A percentile compares a stretch with the other conserved stretches of the same genome.
Evolutionary conservation across 2,329 filamentous ascomycete genomes (phyloP).

Genomic region (Chaetomium sp.): DNA sequence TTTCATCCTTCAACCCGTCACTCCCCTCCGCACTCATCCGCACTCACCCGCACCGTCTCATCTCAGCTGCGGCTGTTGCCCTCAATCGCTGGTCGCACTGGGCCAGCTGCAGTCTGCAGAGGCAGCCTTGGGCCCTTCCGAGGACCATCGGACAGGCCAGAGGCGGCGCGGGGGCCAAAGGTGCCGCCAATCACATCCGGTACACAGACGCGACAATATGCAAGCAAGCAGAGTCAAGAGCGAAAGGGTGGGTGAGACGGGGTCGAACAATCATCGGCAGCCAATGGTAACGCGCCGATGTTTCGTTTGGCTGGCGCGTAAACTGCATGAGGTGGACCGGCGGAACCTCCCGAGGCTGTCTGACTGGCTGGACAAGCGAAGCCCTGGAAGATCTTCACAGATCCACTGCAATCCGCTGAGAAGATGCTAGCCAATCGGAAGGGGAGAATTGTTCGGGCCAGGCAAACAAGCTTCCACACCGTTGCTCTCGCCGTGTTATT

Average conservation of each 20-base stretch:
- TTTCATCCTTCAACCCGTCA: background rate
- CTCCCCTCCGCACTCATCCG: no score
- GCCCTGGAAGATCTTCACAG: background rate
- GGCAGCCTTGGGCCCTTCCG: conserved; percentile 15
- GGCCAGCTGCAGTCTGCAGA: conserved; percentile 23
- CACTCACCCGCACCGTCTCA: background rate
- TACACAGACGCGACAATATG: conserved; percentile 21
- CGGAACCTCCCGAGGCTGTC: conserved; percentile 23
- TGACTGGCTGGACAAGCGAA: conserved; percentile 31
- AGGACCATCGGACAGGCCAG: conserved; percentile 10
- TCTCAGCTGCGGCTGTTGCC: conserved; percentile 10
- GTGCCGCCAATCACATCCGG: conserved; percentile 23
- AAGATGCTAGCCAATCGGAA: conserved; percentile 17
- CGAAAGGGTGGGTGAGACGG: conserved; percentile 20
- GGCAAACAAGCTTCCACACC: conserved; percentile 25
- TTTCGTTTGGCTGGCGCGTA: conserved; percentile 35
- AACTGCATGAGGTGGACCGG: conserved; percentile 6
- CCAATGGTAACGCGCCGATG: conserved; percentile 26
- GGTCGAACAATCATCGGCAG: conserved; percentile 10
- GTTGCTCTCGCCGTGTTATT: background rate
- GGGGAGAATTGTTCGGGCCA: background rate
- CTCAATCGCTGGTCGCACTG: conserved; percentile 21
- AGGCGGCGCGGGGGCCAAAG: conserved; percentile 9
- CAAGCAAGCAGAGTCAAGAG: conserved; percentile 9
- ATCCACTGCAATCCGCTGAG: conserved; percentile 5